These are phyloP conservation scores for Coccomyxa sp. DNA, from an alignment of 139 green algal species.

Conservation along the genomic window DNA sequence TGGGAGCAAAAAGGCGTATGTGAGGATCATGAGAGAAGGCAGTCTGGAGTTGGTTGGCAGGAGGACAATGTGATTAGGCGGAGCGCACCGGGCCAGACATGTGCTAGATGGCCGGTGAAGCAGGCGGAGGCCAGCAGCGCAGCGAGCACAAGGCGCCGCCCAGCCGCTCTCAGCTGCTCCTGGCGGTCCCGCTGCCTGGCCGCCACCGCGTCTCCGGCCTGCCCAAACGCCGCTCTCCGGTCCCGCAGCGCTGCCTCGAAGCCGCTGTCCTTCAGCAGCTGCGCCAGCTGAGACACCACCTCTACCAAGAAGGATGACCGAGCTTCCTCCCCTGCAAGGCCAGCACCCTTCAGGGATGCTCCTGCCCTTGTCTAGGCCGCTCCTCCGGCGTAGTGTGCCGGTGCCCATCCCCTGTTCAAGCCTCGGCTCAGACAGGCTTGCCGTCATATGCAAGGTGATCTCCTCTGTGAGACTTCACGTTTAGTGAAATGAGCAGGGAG, in stretches of 20 bases:
- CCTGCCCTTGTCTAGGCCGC: no score
- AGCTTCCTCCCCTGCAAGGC: neutral
- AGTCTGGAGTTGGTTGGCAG: neutral
- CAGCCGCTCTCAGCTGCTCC: slow-evolving; percentile 47
- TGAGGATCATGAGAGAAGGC: neutral
- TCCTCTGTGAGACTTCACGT: neutral
- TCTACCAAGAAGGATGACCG: slow-evolving; percentile 36
- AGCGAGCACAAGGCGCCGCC: slow-evolving; percentile 58
- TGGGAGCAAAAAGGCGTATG: neutral
- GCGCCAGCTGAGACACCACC: slow-evolving; percentile 45
- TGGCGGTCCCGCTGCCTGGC: slow-evolving; percentile 12
- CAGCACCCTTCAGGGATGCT: neutral
- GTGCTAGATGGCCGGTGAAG: slow-evolving; percentile 67
- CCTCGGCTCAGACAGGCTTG: no score
- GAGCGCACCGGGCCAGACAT: slow-evolving; percentile 55
- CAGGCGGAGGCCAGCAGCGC: slow-evolving; percentile 73
- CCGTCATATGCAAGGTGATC: no score
- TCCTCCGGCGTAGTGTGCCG: no score
- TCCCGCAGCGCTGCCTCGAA: neutral
- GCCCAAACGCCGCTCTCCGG: neutral
- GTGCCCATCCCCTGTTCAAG: no score
- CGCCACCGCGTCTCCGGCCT: neutral
- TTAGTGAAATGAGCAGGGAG: neutral
- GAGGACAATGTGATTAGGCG: neutral
- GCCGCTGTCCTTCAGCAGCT: neutral